Evolutionary conservation across 148 eudicot genomes (phyloP), one percentile per base, ranked within the genome.

Genomic region (Spergularia bocconei): DNA sequence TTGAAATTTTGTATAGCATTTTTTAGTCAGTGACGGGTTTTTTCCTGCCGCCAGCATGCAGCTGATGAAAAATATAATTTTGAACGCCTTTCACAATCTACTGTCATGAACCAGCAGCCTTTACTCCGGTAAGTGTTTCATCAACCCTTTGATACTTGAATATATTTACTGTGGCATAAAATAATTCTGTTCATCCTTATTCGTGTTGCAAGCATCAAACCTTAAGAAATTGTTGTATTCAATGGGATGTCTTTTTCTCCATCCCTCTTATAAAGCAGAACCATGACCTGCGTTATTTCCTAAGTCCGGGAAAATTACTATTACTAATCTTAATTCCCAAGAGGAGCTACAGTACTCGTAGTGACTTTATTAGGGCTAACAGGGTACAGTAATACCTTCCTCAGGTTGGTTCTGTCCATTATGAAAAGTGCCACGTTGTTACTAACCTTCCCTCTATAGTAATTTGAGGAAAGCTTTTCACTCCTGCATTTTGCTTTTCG

Each of bases 31-130:
- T 29, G 21, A n/a, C 41, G 39, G 23, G 5, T 76, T 59, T 77
- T 75, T 63, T 69, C 20, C 71, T 55, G 47, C 63, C 69, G 11
- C 71, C 87, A 94, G 98, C 98, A 94, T 90, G 98, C 98, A 77
- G 98, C 98, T 75, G 98, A 94, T 83, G 98, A 94, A 84, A 94
- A 94, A 79, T 94, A 88, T 84, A 94, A 94, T 83, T 94, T 83
- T 79, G 98, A 94, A 84, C 90, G 83, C 47, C 85, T 94, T 64
- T 84, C 97, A 21, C 89, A 85, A 75, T 82, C 90, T 50, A 94
- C 98, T 55, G 75, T 88, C 78, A 74, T 94, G 83, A 94, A 91
- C 83, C 96, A 90, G 82, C 98, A 94, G 79, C 97, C 98, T 69
- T 89, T 94, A 81, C 91, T 94, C 71, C 75, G 91, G 97, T 94